Evolutionary conservation across 2,329 filamentous ascomycete species (phyloP).

Genomic region (Sporothrix phasma): DNA sequence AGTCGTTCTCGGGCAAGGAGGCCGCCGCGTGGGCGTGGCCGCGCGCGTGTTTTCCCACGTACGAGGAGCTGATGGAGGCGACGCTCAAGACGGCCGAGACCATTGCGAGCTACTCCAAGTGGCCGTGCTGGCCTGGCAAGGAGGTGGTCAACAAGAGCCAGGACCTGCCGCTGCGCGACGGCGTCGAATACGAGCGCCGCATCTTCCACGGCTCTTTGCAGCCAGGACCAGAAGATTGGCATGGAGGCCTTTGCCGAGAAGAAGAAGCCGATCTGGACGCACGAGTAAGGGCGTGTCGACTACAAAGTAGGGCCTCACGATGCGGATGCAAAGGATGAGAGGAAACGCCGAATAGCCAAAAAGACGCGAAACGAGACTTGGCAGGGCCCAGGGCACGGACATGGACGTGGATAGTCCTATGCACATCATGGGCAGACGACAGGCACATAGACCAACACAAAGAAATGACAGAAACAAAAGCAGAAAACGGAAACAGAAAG

Average conservation of each 20-base stretch:
- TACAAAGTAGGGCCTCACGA: background rate
- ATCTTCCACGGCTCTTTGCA: constrained; percentile 92
- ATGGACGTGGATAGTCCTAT: background rate
- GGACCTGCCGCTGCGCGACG: constrained; percentile 76
- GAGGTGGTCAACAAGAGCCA: constrained; percentile 99
- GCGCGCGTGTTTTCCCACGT: constrained; percentile 68
- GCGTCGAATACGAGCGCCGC: constrained; percentile 87
- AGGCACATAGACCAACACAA: background rate
- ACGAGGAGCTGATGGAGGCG: constrained; percentile 73
- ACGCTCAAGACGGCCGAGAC: constrained; percentile 76
- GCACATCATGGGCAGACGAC: background rate
- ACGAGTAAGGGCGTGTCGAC: constrained; percentile 45
- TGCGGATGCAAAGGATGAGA: too few relatives aligned
- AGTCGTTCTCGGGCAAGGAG: constrained; percentile 72
- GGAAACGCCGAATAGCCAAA: background rate
- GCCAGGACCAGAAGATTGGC: constrained; percentile 92
- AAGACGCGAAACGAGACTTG: background rate
- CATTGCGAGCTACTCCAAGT: constrained; percentile 81
- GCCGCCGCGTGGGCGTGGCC: constrained; percentile 82
- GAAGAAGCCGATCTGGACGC: constrained; percentile 81
- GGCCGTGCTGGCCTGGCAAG: constrained; percentile 81
- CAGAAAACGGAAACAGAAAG: too few relatives aligned
- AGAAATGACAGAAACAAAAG: background rate
- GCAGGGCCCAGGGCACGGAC: background rate
- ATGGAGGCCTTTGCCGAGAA: constrained; percentile 95